phyloP scores from a whole-genome alignment of 306 rosid species.

The Styphnolobium japonicum region DNA sequence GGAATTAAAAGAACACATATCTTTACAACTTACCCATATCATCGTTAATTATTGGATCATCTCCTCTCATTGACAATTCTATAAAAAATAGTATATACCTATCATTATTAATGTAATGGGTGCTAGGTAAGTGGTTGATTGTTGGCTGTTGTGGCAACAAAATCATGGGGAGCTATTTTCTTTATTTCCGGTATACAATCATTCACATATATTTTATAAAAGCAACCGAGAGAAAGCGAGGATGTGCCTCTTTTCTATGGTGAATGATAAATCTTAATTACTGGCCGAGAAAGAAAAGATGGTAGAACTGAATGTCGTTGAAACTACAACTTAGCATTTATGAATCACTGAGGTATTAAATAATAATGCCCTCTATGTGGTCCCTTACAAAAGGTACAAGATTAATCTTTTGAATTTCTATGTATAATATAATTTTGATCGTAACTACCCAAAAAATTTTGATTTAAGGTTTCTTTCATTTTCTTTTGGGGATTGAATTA shows the following conservation, averaged over 20 bases:
- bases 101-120: neutral
- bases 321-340: neutral
- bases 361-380: neutral
- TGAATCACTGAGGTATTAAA: neutral
- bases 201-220: neutral
- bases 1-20: neutral
- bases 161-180: slow-evolving; percentile 10
- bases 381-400: neutral
- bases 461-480: too few relatives aligned
- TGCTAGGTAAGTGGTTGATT: neutral
- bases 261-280: neutral
- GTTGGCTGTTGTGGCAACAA: slow-evolving; percentile 23
- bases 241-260: neutral
- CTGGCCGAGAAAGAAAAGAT: neutral
- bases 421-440: too few relatives aligned
- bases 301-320: neutral
- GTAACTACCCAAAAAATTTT: too few relatives aligned
- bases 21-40: neutral
- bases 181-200: neutral
- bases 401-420: neutral
- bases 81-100: neutral
- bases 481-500: too few relatives aligned
- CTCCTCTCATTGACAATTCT: neutral
- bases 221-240: neutral
- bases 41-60: neutral